These are phyloP conservation scores for Trypanosoma conorhini DNA, from an alignment of 208 protist genomes.

Conservation along the genomic window DNA sequence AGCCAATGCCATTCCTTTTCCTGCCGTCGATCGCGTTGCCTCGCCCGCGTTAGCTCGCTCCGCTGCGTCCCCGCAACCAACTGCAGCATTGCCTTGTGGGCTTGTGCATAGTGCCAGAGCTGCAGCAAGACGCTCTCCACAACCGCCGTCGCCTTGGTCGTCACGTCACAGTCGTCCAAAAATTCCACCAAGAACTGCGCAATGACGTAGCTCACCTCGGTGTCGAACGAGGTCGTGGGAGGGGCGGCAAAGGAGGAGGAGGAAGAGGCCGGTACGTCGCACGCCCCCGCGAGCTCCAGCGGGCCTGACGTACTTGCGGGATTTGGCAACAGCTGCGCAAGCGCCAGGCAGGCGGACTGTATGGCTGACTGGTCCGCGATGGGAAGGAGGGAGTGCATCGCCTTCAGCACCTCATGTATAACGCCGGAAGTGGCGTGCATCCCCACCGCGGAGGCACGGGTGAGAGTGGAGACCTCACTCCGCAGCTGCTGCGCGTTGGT, in stretches of 20 bases:
- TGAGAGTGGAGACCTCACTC: background rate
- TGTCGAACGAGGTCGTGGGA: background rate
- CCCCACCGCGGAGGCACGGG: background rate
- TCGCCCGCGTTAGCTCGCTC: background rate
- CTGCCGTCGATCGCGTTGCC: background rate
- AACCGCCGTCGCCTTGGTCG: slow-evolving; percentile 47
- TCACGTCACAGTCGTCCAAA: slow-evolving; percentile 43
- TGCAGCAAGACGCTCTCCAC: slow-evolving; percentile 48
- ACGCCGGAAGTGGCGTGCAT: background rate
- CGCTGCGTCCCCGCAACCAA: background rate
- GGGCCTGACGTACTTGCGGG: background rate
- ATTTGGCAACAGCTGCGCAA: slow-evolving; percentile 28
- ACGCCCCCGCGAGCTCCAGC: background rate
- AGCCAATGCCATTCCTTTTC: background rate
- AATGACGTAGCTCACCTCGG: slow-evolving; percentile 55
- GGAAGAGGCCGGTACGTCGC: background rate
- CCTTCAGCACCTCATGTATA: slow-evolving; percentile 25
- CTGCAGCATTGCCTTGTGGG: slow-evolving; percentile 49
- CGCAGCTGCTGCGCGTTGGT: background rate
- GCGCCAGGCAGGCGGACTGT: slow-evolving; percentile 22
- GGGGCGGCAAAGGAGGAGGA: background rate
- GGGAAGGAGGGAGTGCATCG: slow-evolving; percentile 24
- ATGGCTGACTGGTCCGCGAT: slow-evolving; percentile 24
- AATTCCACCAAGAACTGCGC: slow-evolving; percentile 57
- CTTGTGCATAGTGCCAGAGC: slow-evolving; percentile 40